These are phyloP conservation scores for Xylariaceae sp. DNA, from an alignment of 2,329 filamentous ascomycete species.

Conservation along the genomic window DNA sequence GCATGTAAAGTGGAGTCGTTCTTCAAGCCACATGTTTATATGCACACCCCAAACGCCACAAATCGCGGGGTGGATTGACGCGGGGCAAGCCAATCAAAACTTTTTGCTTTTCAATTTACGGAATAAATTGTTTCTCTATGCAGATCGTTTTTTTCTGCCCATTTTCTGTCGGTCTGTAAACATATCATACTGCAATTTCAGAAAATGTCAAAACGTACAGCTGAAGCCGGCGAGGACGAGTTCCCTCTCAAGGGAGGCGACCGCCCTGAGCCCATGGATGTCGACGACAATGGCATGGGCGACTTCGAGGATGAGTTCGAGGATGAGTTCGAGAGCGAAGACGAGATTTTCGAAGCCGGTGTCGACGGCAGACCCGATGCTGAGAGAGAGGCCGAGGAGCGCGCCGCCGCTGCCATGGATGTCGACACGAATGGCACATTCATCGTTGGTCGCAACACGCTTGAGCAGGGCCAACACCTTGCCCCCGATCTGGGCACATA, in stretches of 20 bases:
- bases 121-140: background rate
- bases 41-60: constrained; percentile 11
- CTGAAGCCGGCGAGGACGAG: constrained; percentile 44
- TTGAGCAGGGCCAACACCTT: constrained; percentile 85
- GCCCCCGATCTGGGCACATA: constrained; percentile 92
- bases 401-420: constrained; percentile 73
- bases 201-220: constrained; percentile 56
- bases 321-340: constrained; percentile 80
- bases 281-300: constrained; percentile 59
- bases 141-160: background rate
- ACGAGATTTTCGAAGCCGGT: constrained; percentile 90
- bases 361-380: constrained; percentile 89
- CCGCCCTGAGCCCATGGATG: constrained; percentile 60
- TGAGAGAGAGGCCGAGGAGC: constrained; percentile 86
- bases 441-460: constrained; percentile 88
- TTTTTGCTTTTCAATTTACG: constrained; percentile 12
- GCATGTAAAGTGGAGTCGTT: background rate
- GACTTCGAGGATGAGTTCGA: constrained; percentile 97
- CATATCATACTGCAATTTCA: background rate
- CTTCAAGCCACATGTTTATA: constrained; percentile 5
- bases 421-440: constrained; percentile 81
- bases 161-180: background rate
- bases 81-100: constrained; percentile 26
- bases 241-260: constrained; percentile 55
- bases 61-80: constrained; percentile 24